A percentile compares a stretch with the other conserved stretches of the same genome.
phyloP scores from a whole-genome alignment of 495 filamentous ascomycete species.

The Aspergillus sparsus region DNA sequence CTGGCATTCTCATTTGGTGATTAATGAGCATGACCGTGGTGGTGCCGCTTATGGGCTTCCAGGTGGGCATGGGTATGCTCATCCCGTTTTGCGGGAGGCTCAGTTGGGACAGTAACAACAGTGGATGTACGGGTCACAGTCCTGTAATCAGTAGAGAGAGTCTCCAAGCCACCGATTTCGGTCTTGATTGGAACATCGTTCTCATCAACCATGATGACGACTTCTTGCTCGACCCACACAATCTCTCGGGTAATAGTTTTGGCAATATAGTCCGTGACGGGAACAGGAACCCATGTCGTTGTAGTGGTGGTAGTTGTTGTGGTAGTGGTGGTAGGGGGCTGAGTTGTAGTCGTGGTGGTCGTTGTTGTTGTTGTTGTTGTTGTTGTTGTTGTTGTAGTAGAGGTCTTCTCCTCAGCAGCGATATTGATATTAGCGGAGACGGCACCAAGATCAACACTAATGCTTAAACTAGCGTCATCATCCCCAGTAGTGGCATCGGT shows the following conservation, averaged over 20 bases:
- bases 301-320: constrained; percentile 3
- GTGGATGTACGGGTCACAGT: constrained; percentile 24
- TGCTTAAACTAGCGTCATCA: constrained; percentile 6
- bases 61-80: constrained; percentile 8
- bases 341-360: constrained; percentile 1
- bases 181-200: constrained; percentile 31
- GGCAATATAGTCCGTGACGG: constrained; percentile 30
- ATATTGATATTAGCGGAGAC: constrained; percentile 10
- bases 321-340: background rate
- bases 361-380: background rate
- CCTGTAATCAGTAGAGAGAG: constrained; percentile 25
- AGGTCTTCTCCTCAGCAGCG: background rate
- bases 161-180: constrained; percentile 23
- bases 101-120: constrained; percentile 30
- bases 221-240: constrained; percentile 39
- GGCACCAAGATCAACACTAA: constrained; percentile 18
- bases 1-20: background rate
- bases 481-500: constrained; percentile 9
- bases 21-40: constrained; percentile 24
- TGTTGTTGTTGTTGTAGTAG: background rate
- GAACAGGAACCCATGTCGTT: constrained; percentile 27
- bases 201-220: constrained; percentile 39
- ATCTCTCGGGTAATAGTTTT: constrained; percentile 36
- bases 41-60: constrained; percentile 27
- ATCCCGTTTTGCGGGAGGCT: constrained; percentile 22